phyloP scores from a whole-genome alignment of 176 grass and related monocot genomes.

The Oryza officinalis region DNA sequence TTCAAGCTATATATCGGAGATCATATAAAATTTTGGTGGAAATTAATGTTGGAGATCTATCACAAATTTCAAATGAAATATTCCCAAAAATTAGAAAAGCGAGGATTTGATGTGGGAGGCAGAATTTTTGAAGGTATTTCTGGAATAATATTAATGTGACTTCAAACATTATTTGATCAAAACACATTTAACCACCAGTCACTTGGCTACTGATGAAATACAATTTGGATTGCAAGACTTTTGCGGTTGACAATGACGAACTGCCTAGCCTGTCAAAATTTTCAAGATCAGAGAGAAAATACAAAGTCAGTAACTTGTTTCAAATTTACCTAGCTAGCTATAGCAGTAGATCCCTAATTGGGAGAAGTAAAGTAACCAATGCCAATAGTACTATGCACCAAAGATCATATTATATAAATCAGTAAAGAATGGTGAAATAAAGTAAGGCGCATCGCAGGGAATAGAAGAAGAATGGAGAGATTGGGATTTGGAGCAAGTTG shows the following conservation, averaged over 20 bases:
- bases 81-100: too few relatives aligned
- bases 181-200: background rate
- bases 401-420: conserved; percentile 17
- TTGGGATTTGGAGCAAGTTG: conserved; percentile 59
- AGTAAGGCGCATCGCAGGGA: conserved; percentile 43
- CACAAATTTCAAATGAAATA: too few relatives aligned
- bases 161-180: background rate
- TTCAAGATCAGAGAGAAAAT: conserved; percentile 29
- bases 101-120: background rate
- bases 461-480: conserved; percentile 76
- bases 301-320: conserved; percentile 49
- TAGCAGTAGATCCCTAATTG: conserved; percentile 40
- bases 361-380: conserved; percentile 50
- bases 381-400: background rate
- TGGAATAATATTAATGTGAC: background rate
- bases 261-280: background rate
- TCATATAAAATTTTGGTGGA: too few relatives aligned
- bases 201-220: background rate
- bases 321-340: conserved; percentile 32
- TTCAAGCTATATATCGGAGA: too few relatives aligned
- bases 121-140: background rate
- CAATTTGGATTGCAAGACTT: background rate
- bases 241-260: background rate
- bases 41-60: too few relatives aligned
- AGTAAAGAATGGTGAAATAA: conserved; percentile 31